Conservation (phyloP, 1,139 yeast species). For the Taiozyma sp. region DNA sequence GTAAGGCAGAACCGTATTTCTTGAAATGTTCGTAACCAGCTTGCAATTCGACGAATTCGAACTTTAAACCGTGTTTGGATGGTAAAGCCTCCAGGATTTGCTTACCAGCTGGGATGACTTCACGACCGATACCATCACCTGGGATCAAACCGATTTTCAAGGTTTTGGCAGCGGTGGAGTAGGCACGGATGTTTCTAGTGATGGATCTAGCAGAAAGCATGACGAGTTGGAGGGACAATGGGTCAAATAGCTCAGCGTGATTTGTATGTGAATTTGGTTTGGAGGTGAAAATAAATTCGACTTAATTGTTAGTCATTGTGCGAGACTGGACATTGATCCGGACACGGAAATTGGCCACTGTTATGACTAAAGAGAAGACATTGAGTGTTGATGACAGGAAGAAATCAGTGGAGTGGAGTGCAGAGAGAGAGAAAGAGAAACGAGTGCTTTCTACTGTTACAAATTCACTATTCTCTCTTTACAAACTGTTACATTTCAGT, state of each 20-base stretch:
- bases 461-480: too few relatives aligned
- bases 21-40: slow-evolving; percentile 96
- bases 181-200: slow-evolving; percentile 5
- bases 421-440: too few relatives aligned
- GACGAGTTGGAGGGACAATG: background rate
- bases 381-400: too few relatives aligned
- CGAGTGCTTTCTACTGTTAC: too few relatives aligned
- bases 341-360: background rate
- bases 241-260: background rate
- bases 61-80: slow-evolving; percentile 63
- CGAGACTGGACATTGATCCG: background rate
- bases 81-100: slow-evolving; percentile 82
- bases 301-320: background rate
- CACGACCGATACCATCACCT: slow-evolving; percentile 98
- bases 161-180: slow-evolving; percentile 9
- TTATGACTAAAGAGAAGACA: too few relatives aligned
- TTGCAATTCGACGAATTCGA: slow-evolving; percentile 79
- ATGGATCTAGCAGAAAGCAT: background rate
- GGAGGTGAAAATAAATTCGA: background rate
- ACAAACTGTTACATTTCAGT: too few relatives aligned
- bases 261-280: background rate
- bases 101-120: slow-evolving; percentile 93
- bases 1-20: slow-evolving; percentile 90
- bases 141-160: slow-evolving; percentile 60
- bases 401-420: too few relatives aligned